Evolutionary conservation across 192 early-diverging fungal species (phyloP).

Genomic region (Podila verticillata): DNA sequence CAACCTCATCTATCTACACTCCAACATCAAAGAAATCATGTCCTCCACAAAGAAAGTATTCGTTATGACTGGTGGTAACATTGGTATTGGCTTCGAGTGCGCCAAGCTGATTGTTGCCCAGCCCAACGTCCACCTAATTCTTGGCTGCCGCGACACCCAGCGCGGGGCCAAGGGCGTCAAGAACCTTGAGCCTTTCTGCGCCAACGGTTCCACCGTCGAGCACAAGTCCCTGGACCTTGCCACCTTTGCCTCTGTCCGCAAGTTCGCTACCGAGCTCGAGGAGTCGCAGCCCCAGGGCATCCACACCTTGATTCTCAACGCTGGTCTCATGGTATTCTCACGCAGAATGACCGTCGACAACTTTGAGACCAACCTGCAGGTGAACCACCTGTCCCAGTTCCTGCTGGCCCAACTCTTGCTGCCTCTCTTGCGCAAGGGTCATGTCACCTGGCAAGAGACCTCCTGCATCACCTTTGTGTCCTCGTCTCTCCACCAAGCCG

Average conservation of each 20-base stretch:
- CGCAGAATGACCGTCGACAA: slow-evolving; percentile 43
- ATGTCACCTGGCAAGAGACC: slow-evolving; percentile 10
- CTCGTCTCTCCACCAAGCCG: slow-evolving; percentile 41
- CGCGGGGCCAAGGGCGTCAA: slow-evolving; percentile 23
- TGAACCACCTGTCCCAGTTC: slow-evolving; percentile 52
- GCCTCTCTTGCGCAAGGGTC: slow-evolving; percentile 13
- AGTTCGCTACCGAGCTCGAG: slow-evolving; percentile 34
- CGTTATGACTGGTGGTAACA: slow-evolving; percentile 46
- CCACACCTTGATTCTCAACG: slow-evolving; percentile 33
- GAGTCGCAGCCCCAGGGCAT: slow-evolving; percentile 31
- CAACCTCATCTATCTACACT: neutral
- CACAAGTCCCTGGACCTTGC: slow-evolving; percentile 41
- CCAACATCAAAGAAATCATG: neutral
- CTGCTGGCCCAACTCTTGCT: slow-evolving; percentile 34
- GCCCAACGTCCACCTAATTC: slow-evolving; percentile 21
- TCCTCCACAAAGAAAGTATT: slow-evolving; percentile 17
- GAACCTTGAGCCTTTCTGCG: slow-evolving; percentile 10
- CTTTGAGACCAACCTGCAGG: slow-evolving; percentile 47
- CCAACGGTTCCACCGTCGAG: slow-evolving; percentile 14
- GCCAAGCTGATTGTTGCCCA: slow-evolving; percentile 18
- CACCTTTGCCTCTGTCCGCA: slow-evolving; percentile 38
- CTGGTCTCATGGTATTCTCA: slow-evolving; percentile 25
- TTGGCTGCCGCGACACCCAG: slow-evolving; percentile 20
- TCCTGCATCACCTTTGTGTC: slow-evolving; percentile 49
- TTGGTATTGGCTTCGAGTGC: slow-evolving; percentile 52